Conservation (phyloP, 2,329 filamentous ascomycete genomes). For the Claviceps quebecensis region DNA sequence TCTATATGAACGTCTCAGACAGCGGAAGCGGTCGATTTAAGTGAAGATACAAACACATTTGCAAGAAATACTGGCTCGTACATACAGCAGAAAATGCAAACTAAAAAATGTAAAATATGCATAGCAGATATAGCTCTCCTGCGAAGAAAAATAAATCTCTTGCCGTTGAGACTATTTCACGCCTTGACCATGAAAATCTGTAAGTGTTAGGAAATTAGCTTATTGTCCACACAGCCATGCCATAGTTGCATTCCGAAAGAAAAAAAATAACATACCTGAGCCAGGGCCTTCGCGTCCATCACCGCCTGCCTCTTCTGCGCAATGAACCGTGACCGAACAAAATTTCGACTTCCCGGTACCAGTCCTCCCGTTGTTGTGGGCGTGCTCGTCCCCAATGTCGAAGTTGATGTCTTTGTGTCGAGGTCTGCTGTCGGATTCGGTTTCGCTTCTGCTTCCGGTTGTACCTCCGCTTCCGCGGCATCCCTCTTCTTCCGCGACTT, state of each 20-base stretch:
- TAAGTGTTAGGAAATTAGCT: neutral
- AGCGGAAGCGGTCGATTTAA: too few species aligned
- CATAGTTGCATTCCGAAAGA: neutral
- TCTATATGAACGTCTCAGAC: too few species aligned
- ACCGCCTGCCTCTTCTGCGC: slow-evolving; percentile 76
- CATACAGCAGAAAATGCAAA: too few species aligned
- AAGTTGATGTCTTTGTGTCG: slow-evolving; percentile 11
- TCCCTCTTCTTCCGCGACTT: slow-evolving; percentile 25
- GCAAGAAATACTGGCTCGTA: too few species aligned
- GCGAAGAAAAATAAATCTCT: too few species aligned
- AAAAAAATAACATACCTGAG: slow-evolving; percentile 55
- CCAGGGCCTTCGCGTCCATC: slow-evolving; percentile 67
- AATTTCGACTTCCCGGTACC: slow-evolving; percentile 47
- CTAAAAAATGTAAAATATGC: too few species aligned
- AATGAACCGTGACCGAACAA: slow-evolving; percentile 69
- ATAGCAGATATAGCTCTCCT: too few species aligned
- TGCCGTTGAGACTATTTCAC: slow-evolving; percentile 4
- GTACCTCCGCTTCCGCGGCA: slow-evolving; percentile 37
- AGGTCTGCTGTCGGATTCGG: slow-evolving; percentile 16
- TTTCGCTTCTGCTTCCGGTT: slow-evolving; percentile 31
- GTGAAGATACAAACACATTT: too few species aligned
- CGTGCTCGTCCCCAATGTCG: slow-evolving; percentile 21
- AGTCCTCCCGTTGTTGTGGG: slow-evolving; percentile 29
- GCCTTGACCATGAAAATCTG: slow-evolving; percentile 59
- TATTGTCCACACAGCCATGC: too few species aligned